Evolutionary conservation across 169 alveolate genomes (phyloP).

Genomic region (Plasmodium vinckei): DNA sequence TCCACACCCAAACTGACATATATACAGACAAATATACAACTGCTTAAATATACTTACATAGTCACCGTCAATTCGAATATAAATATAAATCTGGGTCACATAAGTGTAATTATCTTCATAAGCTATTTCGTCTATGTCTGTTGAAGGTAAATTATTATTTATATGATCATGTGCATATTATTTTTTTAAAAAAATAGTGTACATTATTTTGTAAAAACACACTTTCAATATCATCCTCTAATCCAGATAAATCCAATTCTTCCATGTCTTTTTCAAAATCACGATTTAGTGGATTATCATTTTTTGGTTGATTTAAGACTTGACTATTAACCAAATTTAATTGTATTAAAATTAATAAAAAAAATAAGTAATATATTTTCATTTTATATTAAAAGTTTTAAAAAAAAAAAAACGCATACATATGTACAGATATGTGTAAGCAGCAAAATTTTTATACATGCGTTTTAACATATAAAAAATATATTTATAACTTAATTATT

Average conservation of each 20-base stretch:
- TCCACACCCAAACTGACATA: not conserved
- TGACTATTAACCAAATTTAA: not conserved
- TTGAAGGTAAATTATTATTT: not conserved
- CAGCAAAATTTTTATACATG: not conserved
- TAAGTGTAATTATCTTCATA: conserved; percentile 19
- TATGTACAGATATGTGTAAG: not conserved
- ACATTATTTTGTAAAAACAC: not conserved
- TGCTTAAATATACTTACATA: conserved; percentile 11
- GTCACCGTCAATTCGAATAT: conserved; percentile 28
- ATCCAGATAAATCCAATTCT: conserved; percentile 53
- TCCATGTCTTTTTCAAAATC: conserved; percentile 66
- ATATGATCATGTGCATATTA: not conserved
- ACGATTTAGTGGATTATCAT: not conserved
- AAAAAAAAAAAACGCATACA: not conserved
- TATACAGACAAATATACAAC: not conserved
- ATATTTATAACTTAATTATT: not conserved
- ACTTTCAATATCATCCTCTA: conserved; percentile 65
- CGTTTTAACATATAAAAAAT: not conserved
- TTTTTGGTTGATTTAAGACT: not conserved
- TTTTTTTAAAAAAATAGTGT: not conserved
- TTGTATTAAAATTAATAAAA: conserved; percentile 13
- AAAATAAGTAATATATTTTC: conserved; percentile 16
- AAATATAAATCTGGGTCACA: conserved; percentile 34
- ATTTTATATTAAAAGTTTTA: conserved; percentile 7
- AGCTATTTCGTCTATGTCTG: conserved; percentile 53